Base-by-base conservation (phyloP, 805 yeast species). In the Yarrowia phangngaensis region DNA sequence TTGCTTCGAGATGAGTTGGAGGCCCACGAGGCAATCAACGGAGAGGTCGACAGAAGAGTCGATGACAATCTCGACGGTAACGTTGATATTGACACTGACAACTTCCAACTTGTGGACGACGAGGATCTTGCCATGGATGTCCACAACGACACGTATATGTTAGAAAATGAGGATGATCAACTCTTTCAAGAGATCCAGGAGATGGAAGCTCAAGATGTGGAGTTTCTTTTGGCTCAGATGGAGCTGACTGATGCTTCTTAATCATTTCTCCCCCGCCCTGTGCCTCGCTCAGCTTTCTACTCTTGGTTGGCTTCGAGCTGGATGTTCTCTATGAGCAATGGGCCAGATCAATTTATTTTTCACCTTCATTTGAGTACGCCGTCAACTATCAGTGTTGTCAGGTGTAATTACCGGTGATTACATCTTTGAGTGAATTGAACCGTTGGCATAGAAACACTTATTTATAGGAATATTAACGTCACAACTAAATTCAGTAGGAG, bases 281-380 rank as follows among this genome's bases (percentile, higher is more conserved):
- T 41, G 48, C 48, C 48, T 41, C 48, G 48, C 48, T 41, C 48
- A 41, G 48, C 29, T 41, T 29, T 22, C 35, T 41, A 9, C 35
- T 41, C 34, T 41, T 20, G 48, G 34, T 29, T 20, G 23, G 29
- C 48, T 41, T 41, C 35, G 48, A 41, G 48, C 48, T 41, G 48
- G 48, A 41, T 41, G 48, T 29, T 29, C 35, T 27, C 8, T n/a
- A n/a, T n/a, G 5, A 14, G 34, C 48, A 41, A 41, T 41, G 48
- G 48, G 48, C 48, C 20, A 41, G 48, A 41, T 12, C 27, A 20
- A 41, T 17, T 35, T 24, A n/a, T n/a, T 30, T 35, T 38, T 41
- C 35, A 41, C 48, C 48, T 24, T 41, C 32, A 26, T 41, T 41
- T 41, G 48, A 41, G 48, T 41, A 41, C 48, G 48, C 48, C 35